Base-by-base conservation (phyloP, 2,329 filamentous ascomycete genomes). In the Aspergillus ochraceoroseus region DNA sequence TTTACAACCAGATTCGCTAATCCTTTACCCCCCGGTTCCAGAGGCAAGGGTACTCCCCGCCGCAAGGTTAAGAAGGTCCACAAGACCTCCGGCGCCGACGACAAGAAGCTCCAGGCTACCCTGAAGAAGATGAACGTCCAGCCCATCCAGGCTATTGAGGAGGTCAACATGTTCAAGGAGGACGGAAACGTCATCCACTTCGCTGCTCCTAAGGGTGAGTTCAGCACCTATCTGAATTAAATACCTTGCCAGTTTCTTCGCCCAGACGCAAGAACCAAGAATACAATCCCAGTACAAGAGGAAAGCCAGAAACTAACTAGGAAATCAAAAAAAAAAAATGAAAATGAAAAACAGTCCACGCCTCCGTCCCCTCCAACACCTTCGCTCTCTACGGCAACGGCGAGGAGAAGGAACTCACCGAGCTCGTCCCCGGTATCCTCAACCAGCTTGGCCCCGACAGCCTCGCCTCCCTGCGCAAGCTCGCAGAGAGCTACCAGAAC, bases 81-180 rank as follows among this genome's bases (percentile, higher is more conserved):
- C 73, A 87, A 87, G 71, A 86, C 82, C 70, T 85, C 85, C 56
- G 87, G 85, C 67, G 87, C 86, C 71, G 92, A 98, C 70, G 92
- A 98, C 83, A 96, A 95, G 87, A 98, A 98, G 82, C 87, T 98
- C 54, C 92, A 98, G 77, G 81, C 83, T 49, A 76, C 87, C 50
- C 80, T 98, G 57, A 98, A 98, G 86, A 98, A 98, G 85, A 82
- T 98, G 71, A 96, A 96, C 74, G 90, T 94, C 46, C 92, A 98
- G 81, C 92, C 92, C 63, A 96, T 98, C 73, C 89, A 94, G 77
- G 87, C 86, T 56, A 98, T 98, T 63, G 92, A 98, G 82, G 92
- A 98, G 79, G 92, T 98, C 70, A 98, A 98, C 84, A 98, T 98
- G 92, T 98, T 98, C 84, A 98, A 98, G 85, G 85, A 86, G 68